Evolutionary conservation across 148 eudicot species (phyloP), one percentile per base, ranked within the genome.

Genomic region (Rhododendron simsii): DNA sequence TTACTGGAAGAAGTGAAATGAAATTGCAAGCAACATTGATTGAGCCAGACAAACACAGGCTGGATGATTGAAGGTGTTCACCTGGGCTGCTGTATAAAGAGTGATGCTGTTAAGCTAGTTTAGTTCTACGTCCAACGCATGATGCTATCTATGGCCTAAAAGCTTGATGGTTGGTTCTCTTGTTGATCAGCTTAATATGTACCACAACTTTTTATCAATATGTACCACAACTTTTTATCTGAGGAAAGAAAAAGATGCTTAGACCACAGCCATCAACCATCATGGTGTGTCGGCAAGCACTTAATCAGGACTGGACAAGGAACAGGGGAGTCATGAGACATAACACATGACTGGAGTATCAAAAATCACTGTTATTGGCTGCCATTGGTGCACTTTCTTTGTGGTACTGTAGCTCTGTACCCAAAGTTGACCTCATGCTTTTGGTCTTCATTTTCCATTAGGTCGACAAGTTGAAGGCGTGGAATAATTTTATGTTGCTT

Each of bases 341-440:
- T 23, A 81, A 33, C 14, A 67, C 4, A 2, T 80, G 69, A 33
- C 41, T 0, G 3, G 18, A 35, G 20, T 81, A 28, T 35, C 61
- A 35, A 23, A 41, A 81, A 20, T 57, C n/a, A 20, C 39, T 33
- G 61, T 35, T 21, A 55, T 20, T 16, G 7, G 45, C 47, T 11
- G 61, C 82, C 61, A 28, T 80, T 80, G 82, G 1, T 80, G 41
- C 61, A 80, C 20, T 51, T 81, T 20, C 1, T 28, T 50, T 26
- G 35, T 6, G n/a, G 0, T 53, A 55, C 47, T 35, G 82, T 80
- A 33, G 5, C 28, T 57, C 45, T 55, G 28, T 41, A 35, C 83
- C 28, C 45, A 81, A 20, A 33, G 83, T 81, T 81, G 83, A 81
- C 83, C 71, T 81, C 83, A 15, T 81, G 69, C 67, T 3, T 57